Conservation (phyloP, 2,329 filamentous ascomycete genomes). For the Epichloe scottii region DNA sequence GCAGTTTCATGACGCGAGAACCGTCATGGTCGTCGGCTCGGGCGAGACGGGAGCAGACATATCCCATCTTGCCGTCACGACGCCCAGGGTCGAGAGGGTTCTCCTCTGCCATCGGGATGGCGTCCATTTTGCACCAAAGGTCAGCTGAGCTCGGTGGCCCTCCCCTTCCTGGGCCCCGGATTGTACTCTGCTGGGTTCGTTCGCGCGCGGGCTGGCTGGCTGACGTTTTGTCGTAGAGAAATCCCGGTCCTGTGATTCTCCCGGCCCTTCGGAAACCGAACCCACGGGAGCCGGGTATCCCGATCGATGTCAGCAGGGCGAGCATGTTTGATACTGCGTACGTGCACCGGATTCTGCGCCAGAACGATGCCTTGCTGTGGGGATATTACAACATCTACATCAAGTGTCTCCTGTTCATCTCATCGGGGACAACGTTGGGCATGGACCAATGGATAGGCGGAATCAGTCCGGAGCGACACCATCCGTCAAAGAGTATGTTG, state of each 20-base stretch:
- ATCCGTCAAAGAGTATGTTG: constrained; percentile 13
- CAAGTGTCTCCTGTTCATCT: constrained; percentile 18
- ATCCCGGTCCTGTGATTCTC: constrained; percentile 9
- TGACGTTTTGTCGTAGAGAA: constrained; percentile 5
- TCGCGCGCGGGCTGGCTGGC: background rate
- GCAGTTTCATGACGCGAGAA: constrained; percentile 26
- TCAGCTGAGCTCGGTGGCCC: constrained; percentile 3
- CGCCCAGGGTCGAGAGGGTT: constrained; percentile 23
- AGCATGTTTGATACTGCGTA: constrained; percentile 35
- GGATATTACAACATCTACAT: constrained; percentile 29
- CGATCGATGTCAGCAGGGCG: constrained; percentile 28
- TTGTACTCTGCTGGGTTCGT: background rate
- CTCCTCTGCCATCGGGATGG: constrained; percentile 30
- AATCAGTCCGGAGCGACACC: constrained; percentile 20
- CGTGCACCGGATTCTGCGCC: constrained; percentile 26
- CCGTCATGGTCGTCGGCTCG: constrained; percentile 28
- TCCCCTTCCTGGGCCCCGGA: too few relatives aligned
- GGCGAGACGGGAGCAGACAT: constrained; percentile 33
- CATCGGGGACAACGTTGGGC: constrained; percentile 25
- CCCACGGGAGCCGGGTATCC: constrained; percentile 20
- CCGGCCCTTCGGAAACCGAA: constrained; percentile 9
- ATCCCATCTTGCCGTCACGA: constrained; percentile 28
- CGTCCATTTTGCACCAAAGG: constrained; percentile 28
- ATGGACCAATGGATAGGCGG: constrained; percentile 30
- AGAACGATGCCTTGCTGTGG: constrained; percentile 25